phyloP scores from a whole-genome alignment of 495 filamentous ascomycete genomes.

The Neurospora sp. region DNA sequence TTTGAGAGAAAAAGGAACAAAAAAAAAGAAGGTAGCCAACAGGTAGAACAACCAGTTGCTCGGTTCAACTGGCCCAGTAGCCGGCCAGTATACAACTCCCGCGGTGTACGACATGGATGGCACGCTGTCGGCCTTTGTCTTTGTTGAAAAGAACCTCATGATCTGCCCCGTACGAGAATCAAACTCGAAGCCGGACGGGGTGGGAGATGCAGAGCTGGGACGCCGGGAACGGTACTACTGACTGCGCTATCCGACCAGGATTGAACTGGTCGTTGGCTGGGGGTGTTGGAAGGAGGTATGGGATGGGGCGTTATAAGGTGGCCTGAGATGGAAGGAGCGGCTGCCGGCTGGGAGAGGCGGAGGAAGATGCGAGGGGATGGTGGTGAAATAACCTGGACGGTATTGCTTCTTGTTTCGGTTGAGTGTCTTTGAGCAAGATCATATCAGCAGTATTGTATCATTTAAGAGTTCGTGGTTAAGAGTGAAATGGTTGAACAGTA shows the following conservation, averaged over 20 bases:
- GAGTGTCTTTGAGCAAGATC: background rate
- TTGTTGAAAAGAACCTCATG: background rate
- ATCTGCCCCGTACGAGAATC: background rate
- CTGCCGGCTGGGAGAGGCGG: background rate
- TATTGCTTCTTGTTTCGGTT: background rate
- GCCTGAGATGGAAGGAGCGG: background rate
- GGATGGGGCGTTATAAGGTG: background rate
- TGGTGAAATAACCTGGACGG: background rate
- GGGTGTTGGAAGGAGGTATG: background rate
- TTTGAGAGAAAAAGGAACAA: background rate
- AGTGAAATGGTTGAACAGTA: background rate
- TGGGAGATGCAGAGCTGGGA: background rate
- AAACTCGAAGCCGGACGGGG: background rate
- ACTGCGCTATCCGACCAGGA: background rate
- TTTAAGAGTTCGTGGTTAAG: background rate
- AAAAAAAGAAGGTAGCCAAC: background rate
- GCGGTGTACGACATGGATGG: background rate
- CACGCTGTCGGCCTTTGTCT: background rate
- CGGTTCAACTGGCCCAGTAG: background rate
- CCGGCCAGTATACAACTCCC: background rate
- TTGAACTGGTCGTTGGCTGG: background rate
- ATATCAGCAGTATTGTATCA: background rate
- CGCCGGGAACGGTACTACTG: background rate
- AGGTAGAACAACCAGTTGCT: background rate
- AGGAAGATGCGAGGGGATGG: background rate